Percentiles rank a stretch among this genome's conserved stretches.
Evolutionary conservation across 2,329 filamentous ascomycete species (phyloP).

Genomic region (Penicillium sp.): DNA sequence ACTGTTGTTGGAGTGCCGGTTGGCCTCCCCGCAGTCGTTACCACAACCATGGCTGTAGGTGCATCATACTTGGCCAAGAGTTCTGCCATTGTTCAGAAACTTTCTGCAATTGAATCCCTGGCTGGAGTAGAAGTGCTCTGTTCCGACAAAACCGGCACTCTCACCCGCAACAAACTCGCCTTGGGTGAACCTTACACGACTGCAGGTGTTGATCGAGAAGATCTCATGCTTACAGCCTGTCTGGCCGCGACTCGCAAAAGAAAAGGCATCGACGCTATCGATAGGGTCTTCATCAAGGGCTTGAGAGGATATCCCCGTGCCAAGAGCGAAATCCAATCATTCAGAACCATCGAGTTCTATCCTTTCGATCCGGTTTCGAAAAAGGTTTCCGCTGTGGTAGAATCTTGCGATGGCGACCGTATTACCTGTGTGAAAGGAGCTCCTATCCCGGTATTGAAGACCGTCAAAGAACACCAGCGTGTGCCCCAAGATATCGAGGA

Average conservation of each 20-base stretch:
- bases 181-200: slow-evolving; percentile 82
- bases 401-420: slow-evolving; percentile 77
- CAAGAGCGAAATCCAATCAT: slow-evolving; percentile 76
- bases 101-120: slow-evolving; percentile 86
- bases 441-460: slow-evolving; percentile 81
- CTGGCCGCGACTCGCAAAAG: slow-evolving; percentile 88
- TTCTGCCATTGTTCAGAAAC: slow-evolving; percentile 89
- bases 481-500: slow-evolving; percentile 74
- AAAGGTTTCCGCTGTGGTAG: slow-evolving; percentile 81
- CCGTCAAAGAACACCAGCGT: slow-evolving; percentile 79
- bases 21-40: slow-evolving; percentile 89
- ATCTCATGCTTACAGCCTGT: slow-evolving; percentile 89
- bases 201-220: slow-evolving; percentile 76
- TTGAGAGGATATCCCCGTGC: slow-evolving; percentile 78
- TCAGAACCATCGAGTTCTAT: slow-evolving; percentile 79
- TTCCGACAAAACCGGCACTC: slow-evolving; percentile 89
- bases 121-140: slow-evolving; percentile 92
- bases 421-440: slow-evolving; percentile 91
- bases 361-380: slow-evolving; percentile 93
- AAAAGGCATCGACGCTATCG: slow-evolving; percentile 92
- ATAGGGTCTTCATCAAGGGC: slow-evolving; percentile 90
- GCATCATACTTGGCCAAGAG: slow-evolving; percentile 89
- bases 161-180: slow-evolving; percentile 93
- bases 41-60: slow-evolving; percentile 92
- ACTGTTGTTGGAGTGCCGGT: slow-evolving; percentile 91